These are phyloP conservation scores for Tulasnella sp. DNA, from an alignment of 768 basidiomycete species.

Conservation along the genomic window DNA sequence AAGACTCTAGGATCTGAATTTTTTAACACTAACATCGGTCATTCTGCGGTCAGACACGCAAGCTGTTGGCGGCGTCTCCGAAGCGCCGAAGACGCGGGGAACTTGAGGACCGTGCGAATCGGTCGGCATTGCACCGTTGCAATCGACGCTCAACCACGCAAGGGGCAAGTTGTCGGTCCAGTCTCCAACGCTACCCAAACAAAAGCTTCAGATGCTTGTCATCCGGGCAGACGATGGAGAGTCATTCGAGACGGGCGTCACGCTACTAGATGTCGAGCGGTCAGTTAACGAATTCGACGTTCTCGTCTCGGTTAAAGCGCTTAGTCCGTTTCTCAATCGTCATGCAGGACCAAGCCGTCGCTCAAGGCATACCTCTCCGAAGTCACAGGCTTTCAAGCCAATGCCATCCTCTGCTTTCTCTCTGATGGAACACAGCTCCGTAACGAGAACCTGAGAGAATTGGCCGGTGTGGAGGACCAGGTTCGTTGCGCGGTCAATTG, in stretches of 20 bases:
- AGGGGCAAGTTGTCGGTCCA: background rate
- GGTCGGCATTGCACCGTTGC: background rate
- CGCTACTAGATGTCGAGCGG: conserved; percentile 8
- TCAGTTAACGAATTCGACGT: background rate
- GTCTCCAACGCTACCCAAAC: background rate
- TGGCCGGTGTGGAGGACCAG: conserved; percentile 66
- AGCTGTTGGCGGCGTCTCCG: background rate
- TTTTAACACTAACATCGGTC: no score
- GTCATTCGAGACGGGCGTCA: background rate
- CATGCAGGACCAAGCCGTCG: background rate
- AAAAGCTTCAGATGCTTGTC: conserved; percentile 3
- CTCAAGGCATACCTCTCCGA: conserved; percentile 63
- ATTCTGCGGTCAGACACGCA: background rate
- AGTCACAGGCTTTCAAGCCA: conserved; percentile 58
- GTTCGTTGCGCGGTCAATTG: conserved; percentile 28
- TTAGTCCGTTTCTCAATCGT: background rate
- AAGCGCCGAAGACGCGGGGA: background rate
- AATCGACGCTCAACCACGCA: background rate
- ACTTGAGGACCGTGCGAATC: background rate
- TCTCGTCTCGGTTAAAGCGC: background rate
- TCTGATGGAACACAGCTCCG: conserved; percentile 67
- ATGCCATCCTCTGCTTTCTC: conserved; percentile 62
- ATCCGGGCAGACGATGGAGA: conserved; percentile 1
- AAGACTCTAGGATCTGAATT: no score
- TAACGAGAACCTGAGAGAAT: conserved; percentile 59